Base-by-base conservation (phyloP, 257 asterid genomes). In the Linderniella brevidens region DNA sequence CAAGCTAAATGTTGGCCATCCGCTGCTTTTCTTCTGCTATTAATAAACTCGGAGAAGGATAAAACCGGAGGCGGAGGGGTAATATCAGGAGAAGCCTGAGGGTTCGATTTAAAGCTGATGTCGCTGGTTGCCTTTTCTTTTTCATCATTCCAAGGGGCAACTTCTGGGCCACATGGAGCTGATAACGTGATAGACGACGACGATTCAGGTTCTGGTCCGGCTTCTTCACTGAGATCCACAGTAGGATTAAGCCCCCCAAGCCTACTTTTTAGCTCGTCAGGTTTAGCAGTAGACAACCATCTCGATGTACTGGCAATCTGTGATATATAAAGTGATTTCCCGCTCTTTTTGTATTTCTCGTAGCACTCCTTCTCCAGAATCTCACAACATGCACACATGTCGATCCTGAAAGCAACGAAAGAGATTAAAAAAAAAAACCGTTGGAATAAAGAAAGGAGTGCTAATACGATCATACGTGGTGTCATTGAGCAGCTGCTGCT, bases 291-390 rank as follows among this genome's bases (percentile, higher is more conserved):
- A 20, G 94, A 74, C 60, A 88, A 61, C 97, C 95, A 84, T 66
- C 98, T 71, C 46, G 68, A 67, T 1, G 66, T 72, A 54, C 93
- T 80, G 20, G 80, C 90, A 69, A 84, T 58, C 76, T 78, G 86
- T 13, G 97, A 88, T 59, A 78, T 67, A 67, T 88, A 88, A 63
- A 78, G 65, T 1, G 93, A 77, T 58, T 88, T 88, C 43, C 95
- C 84, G 17, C 74, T 67, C 58, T 71, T 88, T 45, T 66, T 76
- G 12, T 71, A 88, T 62, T 80, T 88, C 57, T 49, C 58, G 53
- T 64, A 78, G 75, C 95, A 84, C 51, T 78, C 86, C 0, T 65
- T 67, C 63, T 88, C 98, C 10, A 88, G 81, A 50, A 49, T 60
- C 64, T 54, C 48, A 17, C 79, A 83, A 41, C 82, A 72, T 52